Conservation (phyloP, 441 rosid species). For the Pelargonium fulgidum region DNA sequence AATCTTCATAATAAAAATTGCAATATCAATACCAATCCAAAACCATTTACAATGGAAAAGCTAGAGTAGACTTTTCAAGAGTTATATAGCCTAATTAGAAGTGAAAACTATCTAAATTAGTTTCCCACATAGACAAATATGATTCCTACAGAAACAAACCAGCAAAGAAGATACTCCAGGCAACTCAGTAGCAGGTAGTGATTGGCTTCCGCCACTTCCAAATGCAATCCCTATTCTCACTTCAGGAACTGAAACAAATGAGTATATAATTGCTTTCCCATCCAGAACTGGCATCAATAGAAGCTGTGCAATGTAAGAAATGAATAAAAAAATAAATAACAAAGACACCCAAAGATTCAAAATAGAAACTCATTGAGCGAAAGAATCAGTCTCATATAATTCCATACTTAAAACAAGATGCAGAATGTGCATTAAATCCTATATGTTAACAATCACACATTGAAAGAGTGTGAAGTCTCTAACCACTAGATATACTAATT, state of each 20-base stretch:
- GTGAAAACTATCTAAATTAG: slow-evolving; percentile 11
- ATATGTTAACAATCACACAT: no score
- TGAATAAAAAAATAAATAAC: neutral
- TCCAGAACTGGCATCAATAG: slow-evolving; percentile 69
- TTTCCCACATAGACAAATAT: neutral
- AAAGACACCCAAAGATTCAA: neutral
- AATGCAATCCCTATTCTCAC: slow-evolving; percentile 86
- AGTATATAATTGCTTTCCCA: slow-evolving; percentile 75
- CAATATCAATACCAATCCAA: neutral
- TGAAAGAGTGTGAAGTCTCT: no score
- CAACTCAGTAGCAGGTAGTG: slow-evolving; percentile 84
- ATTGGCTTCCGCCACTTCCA: slow-evolving; percentile 97
- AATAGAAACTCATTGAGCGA: slow-evolving; percentile 6
- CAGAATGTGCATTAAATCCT: no score
- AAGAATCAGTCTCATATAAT: slow-evolving; percentile 4
- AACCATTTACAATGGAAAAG: neutral
- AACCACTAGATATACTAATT: no score
- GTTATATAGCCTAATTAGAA: slow-evolving; percentile 7
- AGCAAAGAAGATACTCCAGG: slow-evolving; percentile 98
- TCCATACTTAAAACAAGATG: no score
- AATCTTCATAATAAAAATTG: no score
- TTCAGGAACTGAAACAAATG: slow-evolving; percentile 74
- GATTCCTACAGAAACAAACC: slow-evolving; percentile 37
- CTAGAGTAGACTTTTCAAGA: neutral
- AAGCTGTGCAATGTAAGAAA: slow-evolving; percentile 47